Conservation (phyloP, 75 land plant genomes). For the Adiantum capillusveneris region DNA sequence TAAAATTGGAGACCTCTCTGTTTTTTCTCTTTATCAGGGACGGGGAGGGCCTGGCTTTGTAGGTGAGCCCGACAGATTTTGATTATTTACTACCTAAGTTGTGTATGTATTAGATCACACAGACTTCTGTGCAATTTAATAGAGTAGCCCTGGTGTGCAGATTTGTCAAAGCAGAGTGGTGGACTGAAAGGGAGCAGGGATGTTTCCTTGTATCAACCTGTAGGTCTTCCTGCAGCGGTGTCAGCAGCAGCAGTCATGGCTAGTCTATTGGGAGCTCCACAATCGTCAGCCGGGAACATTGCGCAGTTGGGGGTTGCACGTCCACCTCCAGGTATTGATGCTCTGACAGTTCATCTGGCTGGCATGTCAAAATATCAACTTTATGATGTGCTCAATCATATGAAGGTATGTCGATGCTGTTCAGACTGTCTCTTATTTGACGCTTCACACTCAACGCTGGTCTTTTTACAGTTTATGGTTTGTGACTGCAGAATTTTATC, state of each 20-base stretch:
- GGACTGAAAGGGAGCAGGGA: slow-evolving; percentile 28
- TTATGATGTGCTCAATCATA: slow-evolving; percentile 51
- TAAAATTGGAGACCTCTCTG: too few species aligned
- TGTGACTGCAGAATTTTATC: slow-evolving; percentile 42
- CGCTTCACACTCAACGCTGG: too few species aligned
- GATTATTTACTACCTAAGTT: too few species aligned
- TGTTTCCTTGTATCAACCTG: slow-evolving; percentile 39
- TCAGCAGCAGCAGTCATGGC: slow-evolving; percentile 61
- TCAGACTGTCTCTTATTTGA: too few species aligned
- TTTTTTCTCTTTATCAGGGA: slow-evolving; percentile 29
- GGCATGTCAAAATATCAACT: slow-evolving; percentile 76
- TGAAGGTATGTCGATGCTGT: slow-evolving; percentile 33
- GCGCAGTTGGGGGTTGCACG: slow-evolving; percentile 15
- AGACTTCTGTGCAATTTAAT: neutral
- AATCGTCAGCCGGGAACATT: slow-evolving; percentile 11
- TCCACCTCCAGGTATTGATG: slow-evolving; percentile 39
- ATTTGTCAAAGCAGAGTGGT: slow-evolving; percentile 31
- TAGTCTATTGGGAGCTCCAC: slow-evolving; percentile 49
- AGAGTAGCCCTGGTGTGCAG: slow-evolving; percentile 15
- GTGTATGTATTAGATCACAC: too few species aligned
- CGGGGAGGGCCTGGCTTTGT: slow-evolving; percentile 70
- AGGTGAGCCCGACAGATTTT: too few species aligned
- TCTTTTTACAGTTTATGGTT: neutral
- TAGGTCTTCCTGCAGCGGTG: slow-evolving; percentile 42
- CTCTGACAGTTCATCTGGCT: slow-evolving; percentile 71